These are phyloP conservation scores for Diaporthe sp. DNA, from an alignment of 2,329 filamentous ascomycete genomes.

Conservation along the genomic window DNA sequence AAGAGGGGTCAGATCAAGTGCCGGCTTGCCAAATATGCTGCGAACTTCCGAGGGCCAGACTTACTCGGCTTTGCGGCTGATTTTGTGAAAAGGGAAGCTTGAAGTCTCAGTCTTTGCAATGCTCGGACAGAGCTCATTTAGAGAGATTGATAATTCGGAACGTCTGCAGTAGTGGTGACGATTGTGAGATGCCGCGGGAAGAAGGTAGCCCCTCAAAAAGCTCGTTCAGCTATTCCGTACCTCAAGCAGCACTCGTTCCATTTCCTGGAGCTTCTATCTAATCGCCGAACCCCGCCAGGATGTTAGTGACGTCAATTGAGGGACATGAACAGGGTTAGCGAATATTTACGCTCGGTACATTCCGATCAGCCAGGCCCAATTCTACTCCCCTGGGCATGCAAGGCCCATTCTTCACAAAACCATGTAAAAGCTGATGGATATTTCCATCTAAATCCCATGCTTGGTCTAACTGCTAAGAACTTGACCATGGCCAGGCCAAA, in stretches of 20 bases:
- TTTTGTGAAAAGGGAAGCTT: slow-evolving; percentile 40
- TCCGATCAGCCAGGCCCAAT: not conserved
- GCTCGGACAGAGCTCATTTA: slow-evolving; percentile 45
- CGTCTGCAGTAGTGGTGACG: not conserved
- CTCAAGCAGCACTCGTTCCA: not conserved
- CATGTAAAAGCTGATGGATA: not conserved
- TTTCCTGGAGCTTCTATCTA: slow-evolving; percentile 11
- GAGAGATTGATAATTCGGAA: not conserved
- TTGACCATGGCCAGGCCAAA: not conserved
- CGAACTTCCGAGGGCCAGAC: too few relatives aligned
- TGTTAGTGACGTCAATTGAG: slow-evolving; percentile 10
- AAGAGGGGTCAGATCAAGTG: slow-evolving; percentile 10
- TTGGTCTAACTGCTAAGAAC: not conserved
- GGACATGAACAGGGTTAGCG: not conserved
- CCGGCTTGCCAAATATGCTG: not conserved
- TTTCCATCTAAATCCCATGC: not conserved
- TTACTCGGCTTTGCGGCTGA: slow-evolving; percentile 32
- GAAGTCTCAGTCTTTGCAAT: slow-evolving; percentile 42
- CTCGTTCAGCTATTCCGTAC: not conserved
- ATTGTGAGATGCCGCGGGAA: not conserved
- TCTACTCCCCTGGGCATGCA: not conserved
- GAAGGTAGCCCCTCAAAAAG: not conserved
- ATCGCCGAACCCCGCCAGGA: slow-evolving; percentile 14
- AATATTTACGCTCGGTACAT: not conserved
- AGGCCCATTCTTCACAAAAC: not conserved